Percentiles rank a stretch among this genome's conserved stretches.
Conservation (phyloP, 192 early-diverging fungal species). For the Phycomyces blakesleeanus region DNA sequence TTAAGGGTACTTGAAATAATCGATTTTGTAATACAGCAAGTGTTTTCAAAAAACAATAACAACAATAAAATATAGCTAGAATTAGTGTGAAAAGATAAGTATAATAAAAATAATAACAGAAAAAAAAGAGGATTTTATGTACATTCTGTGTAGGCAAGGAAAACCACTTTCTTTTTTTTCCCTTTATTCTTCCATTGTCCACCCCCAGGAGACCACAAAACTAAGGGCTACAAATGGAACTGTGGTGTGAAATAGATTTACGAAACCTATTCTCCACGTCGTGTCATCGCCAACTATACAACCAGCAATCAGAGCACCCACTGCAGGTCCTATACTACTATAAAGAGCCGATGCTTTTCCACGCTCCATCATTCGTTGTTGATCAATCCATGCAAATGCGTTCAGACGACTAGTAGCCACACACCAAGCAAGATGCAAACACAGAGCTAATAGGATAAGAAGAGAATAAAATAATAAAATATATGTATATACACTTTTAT, state of each 20-base stretch:
- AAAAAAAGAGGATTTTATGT: neutral
- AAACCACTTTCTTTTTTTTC: neutral
- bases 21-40: no score
- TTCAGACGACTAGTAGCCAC: conserved; percentile 3
- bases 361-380: conserved; percentile 14
- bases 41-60: no score
- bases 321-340: conserved; percentile 19
- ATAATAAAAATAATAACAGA: no score
- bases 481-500: neutral
- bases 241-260: neutral
- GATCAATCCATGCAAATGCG: conserved; percentile 1
- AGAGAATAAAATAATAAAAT: neutral
- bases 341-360: conserved; percentile 20
- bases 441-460: neutral
- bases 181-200: conserved; percentile 13
- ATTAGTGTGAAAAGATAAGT: no score
- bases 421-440: conserved; percentile 16
- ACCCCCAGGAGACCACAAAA: conserved; percentile 23
- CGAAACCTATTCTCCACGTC: neutral
- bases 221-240: conserved; percentile 3
- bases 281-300: neutral
- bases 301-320: conserved; percentile 17
- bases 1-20: no score
- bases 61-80: no score
- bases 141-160: neutral